These are phyloP conservation scores for Stagonosporopsis tanaceti DNA, from an alignment of 2,329 filamentous ascomycete species.

Conservation along the genomic window DNA sequence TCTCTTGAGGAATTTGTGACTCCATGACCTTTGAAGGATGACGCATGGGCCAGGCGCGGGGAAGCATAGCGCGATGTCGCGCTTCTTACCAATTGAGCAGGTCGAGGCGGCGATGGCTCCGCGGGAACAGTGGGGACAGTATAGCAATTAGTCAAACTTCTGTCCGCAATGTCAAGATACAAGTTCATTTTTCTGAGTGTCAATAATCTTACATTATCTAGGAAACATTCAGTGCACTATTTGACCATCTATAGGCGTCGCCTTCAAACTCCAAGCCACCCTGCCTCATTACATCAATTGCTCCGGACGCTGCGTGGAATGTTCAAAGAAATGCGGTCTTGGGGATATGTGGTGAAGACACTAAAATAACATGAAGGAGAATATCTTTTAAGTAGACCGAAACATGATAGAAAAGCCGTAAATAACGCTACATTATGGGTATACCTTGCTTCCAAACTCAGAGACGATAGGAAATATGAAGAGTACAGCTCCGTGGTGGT, in stretches of 20 bases:
- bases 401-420: conserved; percentile 24
- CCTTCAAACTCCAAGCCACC: conserved; percentile 19
- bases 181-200: neutral
- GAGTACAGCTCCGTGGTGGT: conserved; percentile 44
- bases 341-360: conserved; percentile 13
- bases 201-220: conserved; percentile 20
- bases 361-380: conserved; percentile 16
- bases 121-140: conserved; percentile 4
- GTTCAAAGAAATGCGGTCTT: conserved; percentile 5
- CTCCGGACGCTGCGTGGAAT: conserved; percentile 16
- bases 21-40: conserved; percentile 8
- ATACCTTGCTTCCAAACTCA: conserved; percentile 40
- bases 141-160: conserved; percentile 1
- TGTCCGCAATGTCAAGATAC: neutral
- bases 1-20: conserved; percentile 4
- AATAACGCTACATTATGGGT: conserved; percentile 47
- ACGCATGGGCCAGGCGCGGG: conserved; percentile 16
- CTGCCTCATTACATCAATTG: conserved; percentile 27
- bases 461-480: conserved; percentile 33
- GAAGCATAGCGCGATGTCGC: conserved; percentile 8
- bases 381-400: conserved; percentile 9
- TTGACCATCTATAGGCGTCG: conserved; percentile 24
- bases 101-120: conserved; percentile 10
- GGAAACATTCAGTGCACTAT: conserved; percentile 10
- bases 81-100: conserved; percentile 9